Evolutionary conservation across 768 basidiomycete species (phyloP), one percentile per base, ranked within the genome.

Genomic region (Hydnomerulius pinastri): DNA sequence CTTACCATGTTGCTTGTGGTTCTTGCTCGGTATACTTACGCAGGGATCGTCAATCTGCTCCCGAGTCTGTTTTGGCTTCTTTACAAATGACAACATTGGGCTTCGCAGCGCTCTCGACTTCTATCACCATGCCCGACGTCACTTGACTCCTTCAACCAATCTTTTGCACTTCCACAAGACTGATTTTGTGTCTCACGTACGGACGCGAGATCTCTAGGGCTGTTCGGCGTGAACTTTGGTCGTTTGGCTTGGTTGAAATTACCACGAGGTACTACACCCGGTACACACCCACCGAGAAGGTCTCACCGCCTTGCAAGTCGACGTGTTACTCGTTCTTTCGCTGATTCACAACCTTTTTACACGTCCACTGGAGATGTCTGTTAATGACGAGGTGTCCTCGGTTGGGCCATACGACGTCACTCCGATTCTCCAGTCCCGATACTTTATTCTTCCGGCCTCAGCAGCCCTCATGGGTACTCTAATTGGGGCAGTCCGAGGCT

Each of bases 401-500:
- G 54, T 51, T 10, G 55, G 36, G 29, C 55, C 51, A 24, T 65
- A 63, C 56, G 69, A 69, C 50, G 43, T 53, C 50, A 69, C 67
- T 3, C 65, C 67, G 8, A 63, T 71, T 40, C 27, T 69, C 29
- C 60, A 54, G 24, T 69, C 78, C 30, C 83, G 86, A 44, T 74
- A 82, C 62, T 80, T 84, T 61, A 61, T 80, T 45, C 76, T 91
- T 20, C 83, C 87, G 0, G 76, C 74, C 17, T 76, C 79, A 4
- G 86, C 83, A 38, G 67, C 85, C 51, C 53, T 81, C 20, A 65
- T 83, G 18, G 90, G 90, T 17, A 73, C 78, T n/a, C 73, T 77
- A 29, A 81, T 90, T 48, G 90, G 90, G n/a, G 71, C 83, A 20
- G 77, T 87, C 58, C 84, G 90, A 17, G 87, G 86, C 17, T 83